Evolutionary conservation across 1,284 basidiomycete species (phyloP), one percentile per base, ranked within the genome.

Genomic region (Naganishia liquefaciens): DNA sequence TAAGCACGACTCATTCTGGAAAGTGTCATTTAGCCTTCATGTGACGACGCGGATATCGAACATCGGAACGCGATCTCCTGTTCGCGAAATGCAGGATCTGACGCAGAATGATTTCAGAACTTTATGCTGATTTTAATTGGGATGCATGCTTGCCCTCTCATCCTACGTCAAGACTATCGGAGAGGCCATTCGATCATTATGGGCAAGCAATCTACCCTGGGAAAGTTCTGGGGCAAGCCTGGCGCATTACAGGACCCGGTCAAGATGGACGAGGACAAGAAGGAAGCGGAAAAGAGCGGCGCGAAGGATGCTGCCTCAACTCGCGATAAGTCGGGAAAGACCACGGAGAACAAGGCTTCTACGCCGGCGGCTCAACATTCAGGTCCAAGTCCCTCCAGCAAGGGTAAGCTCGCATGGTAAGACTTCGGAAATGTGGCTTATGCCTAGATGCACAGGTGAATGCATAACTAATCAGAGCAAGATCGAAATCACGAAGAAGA

Each of bases 401-500:
- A 37, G 6, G 33, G 28, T 42, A 23, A 49, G 57, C n/a, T n/a
- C n/a, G n/a, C n/a, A n/a, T n/a, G n/a, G n/a, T n/a, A n/a, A n/a
- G n/a, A n/a, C n/a, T n/a, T n/a, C n/a, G n/a, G n/a, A n/a, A n/a
- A n/a, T n/a, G n/a, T n/a, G 19, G 13, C 15, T 47, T 47, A 30
- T 46, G 19, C 19, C 28, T 30, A n/a, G 46, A 47, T 47, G 11
- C 21, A 6, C 33, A 15, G 55, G 33, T 19, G 40, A 60, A 17
- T 39, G 10, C 23, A 19, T 42, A 21, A 44, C n/a, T 37, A 42
- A 62, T 27, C 39, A 66, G 54, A 28, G 28, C 27, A 52, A 64
- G 40, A 40, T 23, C 50, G 46, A 53, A 40, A 39, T n/a, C 17
- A 39, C 64, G 2, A 65, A 75, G 7, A 88, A 88, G 78, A 85